Evolutionary conservation across 2,329 filamentous ascomycete species (phyloP).

Genomic region (Lecanicillium sp.): DNA sequence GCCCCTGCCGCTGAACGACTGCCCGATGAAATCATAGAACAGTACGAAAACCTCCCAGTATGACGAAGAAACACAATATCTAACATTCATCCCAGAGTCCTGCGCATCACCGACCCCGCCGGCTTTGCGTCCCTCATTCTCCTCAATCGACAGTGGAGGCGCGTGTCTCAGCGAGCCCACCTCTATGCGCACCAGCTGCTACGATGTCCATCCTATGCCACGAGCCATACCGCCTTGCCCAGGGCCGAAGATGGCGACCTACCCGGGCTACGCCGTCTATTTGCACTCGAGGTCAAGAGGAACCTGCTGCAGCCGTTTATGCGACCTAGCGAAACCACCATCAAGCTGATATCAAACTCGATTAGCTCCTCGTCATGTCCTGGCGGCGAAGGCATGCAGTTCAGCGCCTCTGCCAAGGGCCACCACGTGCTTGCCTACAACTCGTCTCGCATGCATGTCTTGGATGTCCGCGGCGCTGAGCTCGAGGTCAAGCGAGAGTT

Average conservation of each 20-base stretch:
- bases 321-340: conserved; percentile 58
- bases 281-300: conserved; percentile 63
- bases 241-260: conserved; percentile 41
- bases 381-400: conserved; percentile 78
- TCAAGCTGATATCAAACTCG: conserved; percentile 76
- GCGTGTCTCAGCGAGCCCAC: conserved; percentile 52
- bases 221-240: conserved; percentile 36
- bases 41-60: conserved; percentile 37
- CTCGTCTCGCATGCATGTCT: conserved; percentile 73
- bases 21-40: conserved; percentile 62
- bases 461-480: conserved; percentile 55
- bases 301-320: conserved; percentile 72
- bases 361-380: conserved; percentile 78
- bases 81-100: conserved; percentile 39
- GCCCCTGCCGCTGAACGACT: conserved; percentile 40
- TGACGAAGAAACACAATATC: conserved; percentile 1
- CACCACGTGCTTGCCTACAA: conserved; percentile 72
- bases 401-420: conserved; percentile 68
- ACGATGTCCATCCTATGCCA: conserved; percentile 50
- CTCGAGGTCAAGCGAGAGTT: conserved; percentile 66
- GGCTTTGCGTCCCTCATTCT: conserved; percentile 59
- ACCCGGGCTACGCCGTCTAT: conserved; percentile 52
- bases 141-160: conserved; percentile 57
- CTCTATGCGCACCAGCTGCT: conserved; percentile 56
- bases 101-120: conserved; percentile 50